Percentiles rank a stretch among this genome's conserved stretches.
These are phyloP conservation scores for Sanghuangporus weigelae DNA, from an alignment of 1,284 basidiomycete species.

Conservation along the genomic window DNA sequence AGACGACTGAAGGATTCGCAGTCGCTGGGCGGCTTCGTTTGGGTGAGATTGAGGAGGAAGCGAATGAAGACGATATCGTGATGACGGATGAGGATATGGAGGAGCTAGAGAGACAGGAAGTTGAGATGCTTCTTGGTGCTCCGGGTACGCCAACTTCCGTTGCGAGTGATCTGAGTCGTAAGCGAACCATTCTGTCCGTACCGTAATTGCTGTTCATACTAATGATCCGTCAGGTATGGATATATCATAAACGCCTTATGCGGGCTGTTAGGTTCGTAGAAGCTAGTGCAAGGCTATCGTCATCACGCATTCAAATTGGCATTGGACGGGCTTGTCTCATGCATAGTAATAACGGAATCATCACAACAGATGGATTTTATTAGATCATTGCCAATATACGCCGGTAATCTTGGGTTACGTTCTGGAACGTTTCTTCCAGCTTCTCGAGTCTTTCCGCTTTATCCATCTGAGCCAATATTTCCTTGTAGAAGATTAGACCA, in stretches of 20 bases:
- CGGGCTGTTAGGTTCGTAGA: background rate
- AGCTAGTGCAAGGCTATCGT: too few species aligned
- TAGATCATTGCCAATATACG: conserved; percentile 64
- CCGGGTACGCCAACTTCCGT: background rate
- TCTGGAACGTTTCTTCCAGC: conserved; percentile 90
- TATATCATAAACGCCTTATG: background rate
- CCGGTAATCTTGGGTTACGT: conserved; percentile 81
- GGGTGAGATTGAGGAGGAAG: background rate
- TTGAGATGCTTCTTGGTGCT: conserved; percentile 4
- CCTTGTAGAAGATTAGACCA: conserved; percentile 41
- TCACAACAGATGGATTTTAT: conserved; percentile 13
- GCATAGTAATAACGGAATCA: conserved; percentile 13
- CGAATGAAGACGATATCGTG: background rate
- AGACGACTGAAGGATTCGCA: conserved; percentile 14
- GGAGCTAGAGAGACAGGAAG: conserved; percentile 18
- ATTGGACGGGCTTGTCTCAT: background rate
- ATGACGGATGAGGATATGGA: conserved; percentile 5
- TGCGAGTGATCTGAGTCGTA: conserved; percentile 1
- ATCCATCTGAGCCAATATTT: conserved; percentile 81
- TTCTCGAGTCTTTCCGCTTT: conserved; percentile 83
- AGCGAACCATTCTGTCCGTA: background rate
- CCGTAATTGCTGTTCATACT: background rate
- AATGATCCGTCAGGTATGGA: background rate
- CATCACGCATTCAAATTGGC: too few species aligned
- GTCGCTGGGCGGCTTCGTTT: conserved; percentile 3